These are phyloP conservation scores for Dalbergia cochinchinensis DNA, from an alignment of 306 rosid genomes.

Conservation along the genomic window DNA sequence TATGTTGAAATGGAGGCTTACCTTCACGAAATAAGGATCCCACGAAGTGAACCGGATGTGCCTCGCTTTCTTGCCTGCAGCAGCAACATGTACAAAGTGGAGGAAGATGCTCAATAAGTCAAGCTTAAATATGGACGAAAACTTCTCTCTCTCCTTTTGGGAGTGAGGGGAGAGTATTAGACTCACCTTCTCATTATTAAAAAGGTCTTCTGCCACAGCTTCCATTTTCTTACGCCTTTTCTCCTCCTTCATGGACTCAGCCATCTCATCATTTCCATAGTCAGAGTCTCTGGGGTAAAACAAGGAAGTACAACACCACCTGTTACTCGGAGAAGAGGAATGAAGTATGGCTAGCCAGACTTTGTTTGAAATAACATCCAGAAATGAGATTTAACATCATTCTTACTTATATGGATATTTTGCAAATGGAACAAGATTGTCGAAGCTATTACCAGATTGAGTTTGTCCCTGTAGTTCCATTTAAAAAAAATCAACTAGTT, in stretches of 20 bases:
- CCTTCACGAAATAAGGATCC: conserved; percentile 63
- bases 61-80: conserved; percentile 69
- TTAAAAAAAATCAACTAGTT: conserved; percentile 34
- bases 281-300: conserved; percentile 69
- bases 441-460: conserved; percentile 83
- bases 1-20: conserved; percentile 17
- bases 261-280: conserved; percentile 64
- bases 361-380: conserved; percentile 25
- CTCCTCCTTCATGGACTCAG: conserved; percentile 70
- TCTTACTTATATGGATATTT: conserved; percentile 85
- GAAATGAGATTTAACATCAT: conserved; percentile 26
- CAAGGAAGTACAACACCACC: conserved; percentile 31
- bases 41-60: conserved; percentile 63
- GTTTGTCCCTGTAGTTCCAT: conserved; percentile 64
- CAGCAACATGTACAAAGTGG: conserved; percentile 35
- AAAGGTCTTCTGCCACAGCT: conserved; percentile 88
- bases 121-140: conserved; percentile 8
- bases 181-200: conserved; percentile 73
- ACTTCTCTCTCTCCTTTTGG: background rate
- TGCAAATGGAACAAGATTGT: conserved; percentile 78
- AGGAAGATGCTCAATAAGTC: conserved; percentile 7
- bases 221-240: conserved; percentile 79
- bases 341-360: conserved; percentile 31
- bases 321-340: conserved; percentile 16
- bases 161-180: background rate